Evolutionary conservation across 2,329 filamentous ascomycete genomes (phyloP), one percentile per base, ranked within the genome.

Genomic region (Sclerotinia spermophila): DNA sequence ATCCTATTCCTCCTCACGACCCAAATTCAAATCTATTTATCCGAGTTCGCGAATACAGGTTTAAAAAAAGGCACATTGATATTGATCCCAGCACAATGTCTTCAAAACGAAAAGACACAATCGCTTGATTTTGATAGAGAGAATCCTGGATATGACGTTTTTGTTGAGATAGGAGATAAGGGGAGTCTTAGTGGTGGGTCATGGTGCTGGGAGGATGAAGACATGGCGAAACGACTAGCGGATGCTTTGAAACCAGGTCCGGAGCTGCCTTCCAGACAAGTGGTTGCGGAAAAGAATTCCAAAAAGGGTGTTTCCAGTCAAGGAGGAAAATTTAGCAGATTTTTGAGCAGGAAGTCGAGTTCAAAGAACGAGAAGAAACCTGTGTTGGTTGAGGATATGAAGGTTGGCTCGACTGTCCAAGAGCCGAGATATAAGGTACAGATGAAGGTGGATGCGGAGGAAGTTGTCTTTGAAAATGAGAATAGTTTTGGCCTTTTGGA

Each of bases 401-500:
- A 65, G 48, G 44, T 27, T 5, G 27, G 13, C 4, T 21, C 42
- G 19, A 48, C 38, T 42, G 27, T 60, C 58, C 27, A 59, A 30
- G 30, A 56, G 35, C 38, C 69, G 45, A 71, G 61, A 40, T 74
- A 76, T 55, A 72, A 69, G 33, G 75, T 77, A 0, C 42, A 70
- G 21, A 75, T 79, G 74, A 68, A 74, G 48, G 75, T 79, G 2
- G 71, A 71, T 51, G 76, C 74, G 3, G 77, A 79, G 64, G 85
- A 87, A 65, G 82, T 83, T 3, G 84, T 87, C 4, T 87, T 89
- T 78, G 86, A 88, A 71, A 92, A 90, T 78, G 81, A 96, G 72
- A 90, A 88, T 77, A 92, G 91, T 1, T 82, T 92, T 56, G 92
- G 90, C 8, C 88, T 97, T 40, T 76, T 74, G 60, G 76, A 74